Percentiles rank a stretch among this genome's conserved stretches.
These are phyloP conservation scores for Trichoderma sp. DNA, from an alignment of 2,329 filamentous ascomycete species.

Conservation along the genomic window DNA sequence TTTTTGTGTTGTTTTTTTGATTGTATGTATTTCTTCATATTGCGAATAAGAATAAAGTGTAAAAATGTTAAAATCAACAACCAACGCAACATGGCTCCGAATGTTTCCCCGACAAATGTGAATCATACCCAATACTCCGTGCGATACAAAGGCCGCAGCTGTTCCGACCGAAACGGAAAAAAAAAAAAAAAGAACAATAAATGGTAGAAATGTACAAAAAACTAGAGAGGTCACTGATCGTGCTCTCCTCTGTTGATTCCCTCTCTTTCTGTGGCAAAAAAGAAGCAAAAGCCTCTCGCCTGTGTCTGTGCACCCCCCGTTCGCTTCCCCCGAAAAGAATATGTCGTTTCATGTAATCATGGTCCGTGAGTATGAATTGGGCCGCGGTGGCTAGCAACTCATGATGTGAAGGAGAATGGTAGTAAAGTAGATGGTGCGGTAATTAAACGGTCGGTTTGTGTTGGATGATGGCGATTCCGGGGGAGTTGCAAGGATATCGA, in stretches of 20 bases:
- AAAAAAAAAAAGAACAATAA: neutral
- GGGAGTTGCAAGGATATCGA: constrained; percentile 7
- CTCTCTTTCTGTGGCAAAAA: neutral
- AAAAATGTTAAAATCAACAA: neutral
- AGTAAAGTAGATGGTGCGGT: neutral
- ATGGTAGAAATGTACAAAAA: constrained; percentile 25
- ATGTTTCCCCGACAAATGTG: constrained; percentile 2
- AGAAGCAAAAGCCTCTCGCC: neutral
- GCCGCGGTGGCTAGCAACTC: neutral
- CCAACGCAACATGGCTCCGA: constrained; percentile 11
- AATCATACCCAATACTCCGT: constrained; percentile 20
- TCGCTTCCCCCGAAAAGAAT: neutral
- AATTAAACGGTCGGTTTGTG: neutral
- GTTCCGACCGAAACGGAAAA: constrained; percentile 7
- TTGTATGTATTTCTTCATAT: neutral
- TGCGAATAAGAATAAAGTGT: neutral
- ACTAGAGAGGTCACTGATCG: neutral
- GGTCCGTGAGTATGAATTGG: constrained; percentile 8
- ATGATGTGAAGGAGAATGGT: neutral
- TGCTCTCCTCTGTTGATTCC: neutral
- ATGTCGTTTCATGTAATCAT: constrained; percentile 25
- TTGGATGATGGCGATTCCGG: neutral
- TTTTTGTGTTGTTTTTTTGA: neutral
- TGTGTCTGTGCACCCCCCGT: neutral
- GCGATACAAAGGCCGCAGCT: constrained; percentile 16